Percentiles rank a stretch among this genome's conserved stretches.
Evolutionary conservation across 495 filamentous ascomycete genomes (phyloP).

Genomic region (Hypomontagnella monticulosa): DNA sequence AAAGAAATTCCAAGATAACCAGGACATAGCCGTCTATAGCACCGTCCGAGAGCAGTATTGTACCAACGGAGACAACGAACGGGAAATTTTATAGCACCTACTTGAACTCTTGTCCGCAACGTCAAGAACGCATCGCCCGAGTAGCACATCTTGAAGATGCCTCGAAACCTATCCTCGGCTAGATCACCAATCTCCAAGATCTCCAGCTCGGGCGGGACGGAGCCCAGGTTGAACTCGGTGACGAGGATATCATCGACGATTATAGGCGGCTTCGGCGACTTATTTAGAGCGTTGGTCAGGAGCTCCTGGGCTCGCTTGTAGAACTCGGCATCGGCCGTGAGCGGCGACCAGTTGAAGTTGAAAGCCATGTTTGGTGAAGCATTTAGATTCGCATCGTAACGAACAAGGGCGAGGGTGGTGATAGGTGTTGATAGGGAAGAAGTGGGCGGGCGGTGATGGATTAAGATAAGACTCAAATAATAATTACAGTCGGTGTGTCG

Average conservation of each 20-base stretch:
- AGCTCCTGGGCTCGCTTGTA: constrained; percentile 92
- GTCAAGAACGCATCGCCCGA: constrained; percentile 94
- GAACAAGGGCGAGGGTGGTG: not conserved
- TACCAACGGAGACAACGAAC: constrained; percentile 14
- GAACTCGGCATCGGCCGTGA: constrained; percentile 91
- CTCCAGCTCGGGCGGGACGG: constrained; percentile 90
- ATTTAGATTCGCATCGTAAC: constrained; percentile 43
- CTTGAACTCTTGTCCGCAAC: constrained; percentile 91
- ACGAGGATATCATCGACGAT: constrained; percentile 99
- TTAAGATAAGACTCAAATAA: constrained; percentile 33
- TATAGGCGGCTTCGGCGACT: constrained; percentile 96
- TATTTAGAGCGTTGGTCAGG: constrained; percentile 94
- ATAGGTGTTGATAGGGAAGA: constrained; percentile 15
- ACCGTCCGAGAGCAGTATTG: not conserved
- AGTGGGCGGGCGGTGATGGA: constrained; percentile 16
- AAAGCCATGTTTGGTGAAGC: constrained; percentile 81
- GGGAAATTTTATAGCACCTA: constrained; percentile 49
- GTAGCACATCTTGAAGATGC: constrained; percentile 99
- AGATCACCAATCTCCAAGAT: constrained; percentile 97
- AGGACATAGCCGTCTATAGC: constrained; percentile 5
- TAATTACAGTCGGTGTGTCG: constrained; percentile 29
- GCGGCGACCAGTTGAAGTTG: constrained; percentile 99
- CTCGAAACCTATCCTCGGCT: constrained; percentile 95
- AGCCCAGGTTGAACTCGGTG: constrained; percentile 95
- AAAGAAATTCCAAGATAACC: constrained; percentile 23